These are phyloP conservation scores for Scedosporium dehoogii DNA, from an alignment of 2,329 filamentous ascomycete genomes.

Conservation along the genomic window DNA sequence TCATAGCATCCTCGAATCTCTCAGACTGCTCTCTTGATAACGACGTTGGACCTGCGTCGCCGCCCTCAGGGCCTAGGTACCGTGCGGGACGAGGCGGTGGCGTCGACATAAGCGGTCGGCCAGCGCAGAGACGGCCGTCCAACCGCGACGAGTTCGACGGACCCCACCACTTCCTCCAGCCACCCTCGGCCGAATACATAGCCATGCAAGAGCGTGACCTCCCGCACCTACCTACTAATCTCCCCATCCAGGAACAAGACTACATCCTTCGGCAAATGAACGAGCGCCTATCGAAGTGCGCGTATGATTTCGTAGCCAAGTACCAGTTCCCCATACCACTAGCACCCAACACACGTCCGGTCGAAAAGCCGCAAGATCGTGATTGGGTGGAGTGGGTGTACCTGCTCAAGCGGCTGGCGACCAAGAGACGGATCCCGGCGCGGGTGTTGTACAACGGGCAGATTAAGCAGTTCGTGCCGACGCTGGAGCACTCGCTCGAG, in stretches of 20 bases:
- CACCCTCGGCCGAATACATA: slow-evolving; percentile 59
- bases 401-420: slow-evolving; percentile 73
- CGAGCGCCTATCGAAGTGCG: slow-evolving; percentile 74
- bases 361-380: slow-evolving; percentile 64
- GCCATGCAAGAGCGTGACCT: slow-evolving; percentile 72
- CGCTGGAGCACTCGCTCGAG: slow-evolving; percentile 79
- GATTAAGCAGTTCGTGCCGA: slow-evolving; percentile 84
- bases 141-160: slow-evolving; percentile 87
- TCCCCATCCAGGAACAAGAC: slow-evolving; percentile 78
- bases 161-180: slow-evolving; percentile 70
- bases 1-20: slow-evolving; percentile 45
- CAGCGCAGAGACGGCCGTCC: slow-evolving; percentile 54
- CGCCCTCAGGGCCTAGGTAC: slow-evolving; percentile 16
- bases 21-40: slow-evolving; percentile 53
- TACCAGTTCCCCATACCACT: slow-evolving; percentile 85
- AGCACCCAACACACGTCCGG: slow-evolving; percentile 69
- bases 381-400: slow-evolving; percentile 94
- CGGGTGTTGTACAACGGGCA: slow-evolving; percentile 79
- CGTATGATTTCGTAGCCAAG: slow-evolving; percentile 83
- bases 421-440: slow-evolving; percentile 75
- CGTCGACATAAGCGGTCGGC: slow-evolving; percentile 1
- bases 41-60: slow-evolving; percentile 27
- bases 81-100: slow-evolving; percentile 8
- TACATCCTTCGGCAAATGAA: slow-evolving; percentile 71
- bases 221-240: slow-evolving; percentile 71